These are phyloP conservation scores for Penicillium decumbens DNA, from an alignment of 2,329 filamentous ascomycete genomes.

Conservation along the genomic window DNA sequence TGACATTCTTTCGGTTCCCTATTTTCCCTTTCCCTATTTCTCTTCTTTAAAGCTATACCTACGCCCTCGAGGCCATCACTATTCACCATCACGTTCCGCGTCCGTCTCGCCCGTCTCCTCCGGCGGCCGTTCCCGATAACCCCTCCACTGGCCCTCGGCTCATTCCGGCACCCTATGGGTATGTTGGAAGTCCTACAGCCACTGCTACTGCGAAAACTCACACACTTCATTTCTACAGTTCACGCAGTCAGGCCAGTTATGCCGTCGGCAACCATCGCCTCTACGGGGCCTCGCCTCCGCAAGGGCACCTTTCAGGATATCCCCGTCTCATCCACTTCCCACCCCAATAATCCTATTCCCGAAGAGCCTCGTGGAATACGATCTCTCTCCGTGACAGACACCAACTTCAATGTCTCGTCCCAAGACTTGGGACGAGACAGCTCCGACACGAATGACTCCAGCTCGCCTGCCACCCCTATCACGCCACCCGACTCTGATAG, in stretches of 20 bases:
- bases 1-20: conserved; percentile 3
- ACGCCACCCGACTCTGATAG: conserved; percentile 40
- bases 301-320: conserved; percentile 29
- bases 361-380: conserved; percentile 43
- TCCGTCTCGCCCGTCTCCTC: neutral
- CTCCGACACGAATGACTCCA: conserved; percentile 32
- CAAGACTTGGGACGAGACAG: too few relatives aligned
- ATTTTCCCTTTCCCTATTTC: neutral
- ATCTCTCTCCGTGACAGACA: conserved; percentile 35
- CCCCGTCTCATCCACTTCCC: conserved; percentile 41
- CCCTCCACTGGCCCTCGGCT: conserved; percentile 2
- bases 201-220: neutral
- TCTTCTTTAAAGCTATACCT: neutral
- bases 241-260: conserved; percentile 29
- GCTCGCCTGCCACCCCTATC: conserved; percentile 39
- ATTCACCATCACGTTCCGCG: neutral
- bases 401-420: conserved; percentile 27
- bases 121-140: conserved; percentile 5
- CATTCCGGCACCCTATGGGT: conserved; percentile 17
- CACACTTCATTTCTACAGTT: conserved; percentile 20
- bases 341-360: conserved; percentile 47
- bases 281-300: conserved; percentile 19
- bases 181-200: neutral
- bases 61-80: neutral
- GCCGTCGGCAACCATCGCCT: conserved; percentile 26